phyloP scores from a whole-genome alignment of 768 basidiomycete species.

The Russula abietina region DNA sequence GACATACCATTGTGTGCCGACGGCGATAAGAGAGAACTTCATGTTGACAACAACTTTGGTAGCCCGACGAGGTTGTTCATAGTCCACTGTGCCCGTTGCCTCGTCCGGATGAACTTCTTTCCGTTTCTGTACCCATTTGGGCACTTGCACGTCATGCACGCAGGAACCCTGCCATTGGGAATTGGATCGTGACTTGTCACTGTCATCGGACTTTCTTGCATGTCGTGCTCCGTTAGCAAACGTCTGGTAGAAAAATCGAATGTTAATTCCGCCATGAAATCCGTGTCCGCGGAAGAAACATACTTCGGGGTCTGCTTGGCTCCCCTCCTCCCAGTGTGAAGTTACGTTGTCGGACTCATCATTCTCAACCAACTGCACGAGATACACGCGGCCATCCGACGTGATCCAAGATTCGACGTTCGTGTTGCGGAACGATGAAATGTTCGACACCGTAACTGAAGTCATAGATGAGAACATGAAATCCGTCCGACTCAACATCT shows the following conservation, averaged over 20 bases:
- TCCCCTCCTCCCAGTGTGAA: constrained; percentile 22
- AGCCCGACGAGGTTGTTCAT: constrained; percentile 62
- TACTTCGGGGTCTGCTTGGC: constrained; percentile 22
- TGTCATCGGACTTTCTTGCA: constrained; percentile 16
- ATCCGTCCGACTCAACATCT: not conserved
- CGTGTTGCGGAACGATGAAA: constrained; percentile 51
- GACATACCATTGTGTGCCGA: constrained; percentile 64
- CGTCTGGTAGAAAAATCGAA: not conserved
- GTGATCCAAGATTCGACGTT: constrained; percentile 79
- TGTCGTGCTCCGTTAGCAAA: not conserved
- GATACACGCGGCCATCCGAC: constrained; percentile 77
- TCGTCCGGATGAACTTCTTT: constrained; percentile 47
- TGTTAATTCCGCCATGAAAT: not conserved
- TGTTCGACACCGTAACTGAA: constrained; percentile 59
- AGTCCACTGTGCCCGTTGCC: constrained; percentile 33
- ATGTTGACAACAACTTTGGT: constrained; percentile 63
- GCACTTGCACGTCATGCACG: constrained; percentile 66
- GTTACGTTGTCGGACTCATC: constrained; percentile 26
- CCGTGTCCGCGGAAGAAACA: not conserved
- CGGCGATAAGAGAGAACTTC: constrained; percentile 75
- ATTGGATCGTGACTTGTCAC: constrained; percentile 1
- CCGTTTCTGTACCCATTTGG: constrained; percentile 76
- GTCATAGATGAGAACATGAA: not conserved
- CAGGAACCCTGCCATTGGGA: constrained; percentile 69
- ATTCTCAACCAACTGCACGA: constrained; percentile 57